These are phyloP conservation scores for Wickerhamiella australiensis DNA, from an alignment of 805 yeast genomes.

Conservation along the genomic window DNA sequence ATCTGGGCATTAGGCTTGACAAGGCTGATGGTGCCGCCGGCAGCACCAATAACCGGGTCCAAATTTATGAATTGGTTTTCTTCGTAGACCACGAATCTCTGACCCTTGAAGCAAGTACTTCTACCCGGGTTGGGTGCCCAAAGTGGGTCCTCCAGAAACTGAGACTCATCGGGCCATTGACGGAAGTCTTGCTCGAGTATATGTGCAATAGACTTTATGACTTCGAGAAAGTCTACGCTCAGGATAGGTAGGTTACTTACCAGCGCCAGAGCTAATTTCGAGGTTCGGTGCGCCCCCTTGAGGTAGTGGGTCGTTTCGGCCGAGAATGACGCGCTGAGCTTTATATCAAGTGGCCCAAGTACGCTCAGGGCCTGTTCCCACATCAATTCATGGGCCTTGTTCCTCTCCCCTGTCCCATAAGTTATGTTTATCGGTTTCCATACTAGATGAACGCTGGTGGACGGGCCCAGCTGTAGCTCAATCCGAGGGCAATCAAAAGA, in stretches of 20 bases:
- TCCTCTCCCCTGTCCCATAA: slow-evolving; percentile 19
- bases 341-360: slow-evolving; percentile 25
- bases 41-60: slow-evolving; percentile 21
- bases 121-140: slow-evolving; percentile 24
- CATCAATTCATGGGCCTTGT: slow-evolving; percentile 15
- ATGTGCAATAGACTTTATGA: slow-evolving; percentile 16
- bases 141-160: slow-evolving; percentile 21
- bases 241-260: slow-evolving; percentile 27
- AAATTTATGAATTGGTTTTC: slow-evolving; percentile 20
- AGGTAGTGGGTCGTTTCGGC: slow-evolving; percentile 25
- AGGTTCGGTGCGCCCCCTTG: slow-evolving; percentile 21
- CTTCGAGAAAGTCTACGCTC: slow-evolving; percentile 20
- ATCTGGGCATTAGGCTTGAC: not conserved
- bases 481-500: slow-evolving; percentile 9
- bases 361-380: slow-evolving; percentile 13
- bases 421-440: slow-evolving; percentile 25
- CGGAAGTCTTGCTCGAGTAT: slow-evolving; percentile 19
- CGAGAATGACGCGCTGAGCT: slow-evolving; percentile 18
- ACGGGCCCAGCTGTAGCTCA: slow-evolving; percentile 18
- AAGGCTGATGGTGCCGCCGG: slow-evolving; percentile 20
- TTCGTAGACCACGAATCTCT: slow-evolving; percentile 24
- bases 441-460: slow-evolving; percentile 13
- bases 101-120: slow-evolving; percentile 19
- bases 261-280: slow-evolving; percentile 29
- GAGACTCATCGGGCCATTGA: slow-evolving; percentile 22